Evolutionary conservation across 805 yeast species (phyloP), one percentile per base, ranked within the genome.

Genomic region (Candida hispaniensis): DNA sequence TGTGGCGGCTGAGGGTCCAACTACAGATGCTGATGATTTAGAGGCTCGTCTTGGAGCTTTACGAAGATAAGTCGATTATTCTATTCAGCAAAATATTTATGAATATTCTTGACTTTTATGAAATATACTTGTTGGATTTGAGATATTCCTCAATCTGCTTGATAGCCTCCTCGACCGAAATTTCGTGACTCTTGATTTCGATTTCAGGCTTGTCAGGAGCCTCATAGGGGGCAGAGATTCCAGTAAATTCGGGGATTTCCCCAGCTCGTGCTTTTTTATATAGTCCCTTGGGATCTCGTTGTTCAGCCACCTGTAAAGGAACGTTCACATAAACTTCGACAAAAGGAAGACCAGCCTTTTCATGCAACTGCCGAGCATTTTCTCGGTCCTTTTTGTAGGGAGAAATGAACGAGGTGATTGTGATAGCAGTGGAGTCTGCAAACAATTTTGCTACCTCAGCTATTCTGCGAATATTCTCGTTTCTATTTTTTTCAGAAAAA

Each of bases 241-340:
- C 97, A 10, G 97, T 86, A 63, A 86, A 86, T 54, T 86, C 94
- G 60, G 81, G 81, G 57, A 86, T 86, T 42, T 79, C 63, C 20
- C 97, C 97, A 52, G 85, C 91, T 58, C 96, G 75, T 11, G 97
- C 97, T 69, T 88, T 88, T 61, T 85, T 85, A 66, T 88, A 88
- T 47, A 88, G 65, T 8, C 97, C 97, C 65, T 88, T 88, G 44
- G 97, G 97, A 59, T 88, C 97, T 63, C 97, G 81, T 59, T 82
- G 71, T 66, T 88, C 97, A 33, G 96, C 97, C 43, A 88, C 83
- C 51, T 78, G 85, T 34, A 88, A 67, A 20, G 97, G 96, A 27
- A 85, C 96, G 56, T 86, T 94, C 21, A 86, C 88, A 47, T 63
- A 85, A 6, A 88, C 93, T 63, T 86, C 97, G 38, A 86, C 71